Base-by-base conservation (phyloP, 106 monocot species). In the Gastrodia elata region DNA sequence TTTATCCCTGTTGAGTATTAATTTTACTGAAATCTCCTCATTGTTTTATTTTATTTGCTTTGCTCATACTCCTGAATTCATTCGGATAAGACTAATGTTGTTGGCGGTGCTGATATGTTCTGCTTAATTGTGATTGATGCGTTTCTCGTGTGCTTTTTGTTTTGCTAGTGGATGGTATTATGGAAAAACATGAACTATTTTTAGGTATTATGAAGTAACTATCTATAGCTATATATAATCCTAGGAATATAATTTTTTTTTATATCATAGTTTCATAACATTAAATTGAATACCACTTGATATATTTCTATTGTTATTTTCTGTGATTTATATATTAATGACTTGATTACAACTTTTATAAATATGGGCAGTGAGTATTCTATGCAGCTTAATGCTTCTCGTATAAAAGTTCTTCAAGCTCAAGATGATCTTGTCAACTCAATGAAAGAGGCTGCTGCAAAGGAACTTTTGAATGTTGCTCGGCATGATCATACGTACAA, bases 301-400 rank as follows among this genome's bases (percentile, higher is more conserved):
- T 44, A 10, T 44, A 10, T 48, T 67, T 67, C n/a, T n/a, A 38
- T n/a, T 3, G n/a, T 61, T 61, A 38, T 38, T 20, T 67, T 15
- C 16, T 6, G 36, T 76, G 49, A 22, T 43, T 76, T 68, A 20
- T 46, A 20, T 46, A 20, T 68, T 68, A 8, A 35, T 22, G 8
- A n/a, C 34, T 49, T 34, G 43, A 76, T 44, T 41, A 26, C 46
- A 6, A 56, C 27, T 48, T 70, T 70, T 28, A 35, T 56, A 70
- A 18, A 49, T 73, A 64, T 73, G 37, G 65, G 48, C 73, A 78
- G 78, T 70, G 78, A 78, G 65, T 78, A 78, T 71, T 78, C 78
- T 22, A 78, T 78, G 78, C 78, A 78, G 78, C 65, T 78, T 64
- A 78, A 78, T 78, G 78, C 72, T 61, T 78, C 78, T 65, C 78